A percentile compares a stretch with the other conserved stretches of the same genome.
These are phyloP conservation scores for Typha latifolia DNA, from an alignment of 176 grass and related monocot genomes.

Conservation along the genomic window DNA sequence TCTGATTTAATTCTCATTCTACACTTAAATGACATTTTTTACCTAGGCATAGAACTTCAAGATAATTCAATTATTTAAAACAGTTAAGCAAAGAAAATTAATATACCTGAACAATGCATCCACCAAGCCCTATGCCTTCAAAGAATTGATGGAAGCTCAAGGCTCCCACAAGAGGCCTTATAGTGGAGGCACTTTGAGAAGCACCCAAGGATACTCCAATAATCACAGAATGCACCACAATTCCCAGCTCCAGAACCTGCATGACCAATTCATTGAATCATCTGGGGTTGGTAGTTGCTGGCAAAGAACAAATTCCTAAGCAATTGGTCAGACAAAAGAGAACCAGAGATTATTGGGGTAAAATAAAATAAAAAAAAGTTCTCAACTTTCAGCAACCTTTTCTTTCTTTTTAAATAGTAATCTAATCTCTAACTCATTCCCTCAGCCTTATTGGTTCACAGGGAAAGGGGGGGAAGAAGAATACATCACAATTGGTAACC, in stretches of 20 bases:
- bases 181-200: conserved; percentile 58
- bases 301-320: background rate
- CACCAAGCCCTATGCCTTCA: conserved; percentile 89
- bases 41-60: background rate
- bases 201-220: conserved; percentile 89
- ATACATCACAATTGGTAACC: too few relatives aligned
- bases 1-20: too few relatives aligned
- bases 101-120: conserved; percentile 85
- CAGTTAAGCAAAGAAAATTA: too few relatives aligned
- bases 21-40: too few relatives aligned
- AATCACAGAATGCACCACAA: conserved; percentile 89
- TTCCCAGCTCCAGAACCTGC: conserved; percentile 89
- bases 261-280: conserved; percentile 5
- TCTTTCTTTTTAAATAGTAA: too few relatives aligned
- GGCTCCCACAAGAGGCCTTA: conserved; percentile 81
- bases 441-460: too few relatives aligned
- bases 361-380: conserved; percentile 12
- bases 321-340: conserved; percentile 2
- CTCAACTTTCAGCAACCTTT: too few relatives aligned
- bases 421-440: too few relatives aligned
- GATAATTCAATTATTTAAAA: background rate
- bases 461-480: too few relatives aligned
- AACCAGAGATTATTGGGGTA: background rate
- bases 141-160: conserved; percentile 99
- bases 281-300: too few relatives aligned